These are phyloP conservation scores for Stephania japonica DNA, from an alignment of 164 flowering plant genomes.

Conservation along the genomic window DNA sequence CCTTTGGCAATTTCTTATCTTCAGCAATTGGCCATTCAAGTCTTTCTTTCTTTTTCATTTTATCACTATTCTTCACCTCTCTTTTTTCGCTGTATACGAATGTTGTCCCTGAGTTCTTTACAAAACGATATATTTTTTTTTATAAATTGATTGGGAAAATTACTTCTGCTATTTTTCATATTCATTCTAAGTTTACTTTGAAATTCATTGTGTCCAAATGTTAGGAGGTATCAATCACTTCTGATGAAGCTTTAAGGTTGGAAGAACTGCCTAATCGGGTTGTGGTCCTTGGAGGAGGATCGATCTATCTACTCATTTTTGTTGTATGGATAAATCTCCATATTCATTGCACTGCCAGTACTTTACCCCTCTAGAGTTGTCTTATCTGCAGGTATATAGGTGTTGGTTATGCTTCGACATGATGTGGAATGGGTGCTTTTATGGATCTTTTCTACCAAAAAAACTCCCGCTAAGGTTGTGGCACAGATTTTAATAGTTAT, in stretches of 20 bases:
- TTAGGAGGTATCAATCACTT: constrained; percentile 87
- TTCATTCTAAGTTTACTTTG: background rate
- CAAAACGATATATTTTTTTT: too few species aligned
- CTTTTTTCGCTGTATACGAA: too few species aligned
- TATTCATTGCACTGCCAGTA: background rate
- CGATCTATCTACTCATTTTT: constrained; percentile 7
- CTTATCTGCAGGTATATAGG: constrained; percentile 72
- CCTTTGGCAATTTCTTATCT: background rate
- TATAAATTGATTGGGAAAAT: background rate
- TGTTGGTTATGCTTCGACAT: constrained; percentile 96
- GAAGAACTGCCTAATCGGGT: constrained; percentile 87
- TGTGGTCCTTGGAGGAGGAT: constrained; percentile 87
- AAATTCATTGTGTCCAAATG: constrained; percentile 1
- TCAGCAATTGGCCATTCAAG: background rate
- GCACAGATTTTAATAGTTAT: constrained; percentile 8
- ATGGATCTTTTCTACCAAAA: constrained; percentile 77
- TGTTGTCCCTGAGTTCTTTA: too few species aligned
- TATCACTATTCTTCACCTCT: too few species aligned
- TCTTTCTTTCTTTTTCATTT: too few species aligned
- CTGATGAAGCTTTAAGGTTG: constrained; percentile 98
- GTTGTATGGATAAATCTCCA: background rate
- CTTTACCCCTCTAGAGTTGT: background rate
- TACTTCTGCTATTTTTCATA: background rate
- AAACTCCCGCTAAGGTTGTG: constrained; percentile 89
- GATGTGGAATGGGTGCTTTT: constrained; percentile 88